phyloP scores from a whole-genome alignment of 345 rosid genomes.

The Eucalyptus camaldulensis region DNA sequence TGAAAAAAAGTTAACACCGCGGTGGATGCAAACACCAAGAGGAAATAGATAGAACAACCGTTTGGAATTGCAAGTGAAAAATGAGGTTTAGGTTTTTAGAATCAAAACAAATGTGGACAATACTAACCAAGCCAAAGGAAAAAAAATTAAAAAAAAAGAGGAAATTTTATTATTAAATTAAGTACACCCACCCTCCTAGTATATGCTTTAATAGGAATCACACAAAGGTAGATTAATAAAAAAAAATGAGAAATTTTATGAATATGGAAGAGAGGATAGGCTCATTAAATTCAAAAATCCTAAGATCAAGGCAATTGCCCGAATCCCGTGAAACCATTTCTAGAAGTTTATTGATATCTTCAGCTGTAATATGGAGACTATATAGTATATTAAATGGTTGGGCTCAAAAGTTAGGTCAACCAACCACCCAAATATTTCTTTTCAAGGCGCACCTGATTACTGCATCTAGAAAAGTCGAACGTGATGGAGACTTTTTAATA shows the following conservation, averaged over 20 bases:
- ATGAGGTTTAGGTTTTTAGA: background rate
- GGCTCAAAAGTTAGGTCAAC: background rate
- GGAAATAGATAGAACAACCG: background rate
- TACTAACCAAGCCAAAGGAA: background rate
- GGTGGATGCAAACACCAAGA: background rate
- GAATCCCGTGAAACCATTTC: accelerated
- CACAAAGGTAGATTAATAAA: accelerated
- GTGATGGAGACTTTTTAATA: background rate
- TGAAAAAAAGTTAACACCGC: background rate
- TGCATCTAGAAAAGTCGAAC: background rate
- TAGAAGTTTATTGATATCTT: no score
- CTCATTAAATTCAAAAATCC: no score
- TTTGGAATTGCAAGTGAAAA: background rate
- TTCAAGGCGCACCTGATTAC: background rate
- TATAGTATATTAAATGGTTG: background rate
- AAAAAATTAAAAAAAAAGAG: background rate
- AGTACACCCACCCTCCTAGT: background rate
- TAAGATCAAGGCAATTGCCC: accelerated
- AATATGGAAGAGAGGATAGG: no score
- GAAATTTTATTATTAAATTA: background rate
- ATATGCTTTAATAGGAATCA: accelerated
- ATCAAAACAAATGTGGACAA: background rate
- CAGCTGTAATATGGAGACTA: background rate
- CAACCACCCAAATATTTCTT: background rate
- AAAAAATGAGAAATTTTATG: accelerated